Evolutionary conservation across 139 green algal genomes (phyloP).

Genomic region (Picochlorum sp.): DNA sequence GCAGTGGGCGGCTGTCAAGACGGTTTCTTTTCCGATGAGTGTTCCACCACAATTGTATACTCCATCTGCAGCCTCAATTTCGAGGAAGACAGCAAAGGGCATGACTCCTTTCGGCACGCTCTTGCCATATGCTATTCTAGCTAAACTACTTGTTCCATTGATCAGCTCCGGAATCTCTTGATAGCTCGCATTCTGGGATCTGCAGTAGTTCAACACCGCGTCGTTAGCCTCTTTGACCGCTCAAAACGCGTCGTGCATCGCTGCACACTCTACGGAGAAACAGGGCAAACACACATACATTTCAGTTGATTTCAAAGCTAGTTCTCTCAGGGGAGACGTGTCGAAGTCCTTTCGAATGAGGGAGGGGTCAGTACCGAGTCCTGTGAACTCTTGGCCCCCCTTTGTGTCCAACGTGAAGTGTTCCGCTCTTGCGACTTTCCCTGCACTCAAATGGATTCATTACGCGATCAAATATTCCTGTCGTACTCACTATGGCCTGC

Average conservation of each 20-base stretch:
- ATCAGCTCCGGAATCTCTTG: not conserved
- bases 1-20: slow-evolving; percentile 1
- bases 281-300: not conserved
- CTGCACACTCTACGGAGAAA: not conserved
- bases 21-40: not conserved
- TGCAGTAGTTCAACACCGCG: not conserved
- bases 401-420: not conserved
- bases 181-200: not conserved
- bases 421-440: not conserved
- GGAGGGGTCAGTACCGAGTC: not conserved
- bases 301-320: slow-evolving; percentile 1
- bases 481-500: too few relatives aligned
- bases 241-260: not conserved
- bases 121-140: not conserved
- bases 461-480: too few relatives aligned
- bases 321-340: not conserved
- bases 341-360: not conserved
- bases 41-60: not conserved
- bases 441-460: not conserved
- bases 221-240: too few relatives aligned
- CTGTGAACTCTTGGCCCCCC: slow-evolving; percentile 1
- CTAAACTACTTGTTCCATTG: not conserved
- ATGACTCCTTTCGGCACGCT: not conserved
- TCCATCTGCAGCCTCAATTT: not conserved
- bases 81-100: not conserved